These are phyloP conservation scores for Alternaria conjuncta DNA, from an alignment of 2,329 filamentous ascomycete species.

Conservation along the genomic window DNA sequence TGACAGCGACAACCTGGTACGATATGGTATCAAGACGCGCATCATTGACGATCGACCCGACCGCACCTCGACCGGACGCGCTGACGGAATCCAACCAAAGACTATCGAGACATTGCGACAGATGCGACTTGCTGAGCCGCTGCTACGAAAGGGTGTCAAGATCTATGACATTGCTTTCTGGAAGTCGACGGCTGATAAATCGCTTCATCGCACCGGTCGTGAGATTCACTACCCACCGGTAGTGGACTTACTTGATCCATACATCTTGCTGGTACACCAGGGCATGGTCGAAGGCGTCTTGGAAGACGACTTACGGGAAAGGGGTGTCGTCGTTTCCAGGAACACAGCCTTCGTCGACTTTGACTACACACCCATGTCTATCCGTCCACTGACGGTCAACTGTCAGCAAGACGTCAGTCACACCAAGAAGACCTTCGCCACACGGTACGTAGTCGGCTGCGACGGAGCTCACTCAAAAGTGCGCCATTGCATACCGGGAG, in stretches of 20 bases:
- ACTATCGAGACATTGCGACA: slow-evolving; percentile 79
- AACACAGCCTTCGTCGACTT: slow-evolving; percentile 67
- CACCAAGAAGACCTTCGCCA: slow-evolving; percentile 54
- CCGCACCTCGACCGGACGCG: slow-evolving; percentile 70
- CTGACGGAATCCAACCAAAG: slow-evolving; percentile 78
- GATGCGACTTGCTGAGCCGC: slow-evolving; percentile 72
- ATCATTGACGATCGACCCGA: slow-evolving; percentile 73
- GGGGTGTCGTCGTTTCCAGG: slow-evolving; percentile 68
- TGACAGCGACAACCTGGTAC: slow-evolving; percentile 61
- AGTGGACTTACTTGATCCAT: slow-evolving; percentile 61
- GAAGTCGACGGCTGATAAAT: slow-evolving; percentile 44
- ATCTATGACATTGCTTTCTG: slow-evolving; percentile 80
- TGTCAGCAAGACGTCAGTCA: slow-evolving; percentile 50
- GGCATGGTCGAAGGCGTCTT: slow-evolving; percentile 77
- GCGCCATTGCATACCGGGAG: slow-evolving; percentile 63
- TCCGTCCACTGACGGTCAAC: slow-evolving; percentile 50
- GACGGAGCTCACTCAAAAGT: slow-evolving; percentile 77
- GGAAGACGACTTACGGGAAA: slow-evolving; percentile 70
- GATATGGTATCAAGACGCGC: slow-evolving; percentile 69
- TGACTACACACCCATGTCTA: slow-evolving; percentile 48
- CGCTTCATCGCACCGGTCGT: slow-evolving; percentile 67
- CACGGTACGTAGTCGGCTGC: slow-evolving; percentile 73
- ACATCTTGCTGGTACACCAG: slow-evolving; percentile 68
- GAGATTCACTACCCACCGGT: slow-evolving; percentile 69
- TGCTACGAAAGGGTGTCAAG: slow-evolving; percentile 70